A percentile compares a stretch with the other conserved stretches of the same genome.
Conservation (phyloP, 2,329 filamentous ascomycete species). For the Pyrenochaeta sp. region DNA sequence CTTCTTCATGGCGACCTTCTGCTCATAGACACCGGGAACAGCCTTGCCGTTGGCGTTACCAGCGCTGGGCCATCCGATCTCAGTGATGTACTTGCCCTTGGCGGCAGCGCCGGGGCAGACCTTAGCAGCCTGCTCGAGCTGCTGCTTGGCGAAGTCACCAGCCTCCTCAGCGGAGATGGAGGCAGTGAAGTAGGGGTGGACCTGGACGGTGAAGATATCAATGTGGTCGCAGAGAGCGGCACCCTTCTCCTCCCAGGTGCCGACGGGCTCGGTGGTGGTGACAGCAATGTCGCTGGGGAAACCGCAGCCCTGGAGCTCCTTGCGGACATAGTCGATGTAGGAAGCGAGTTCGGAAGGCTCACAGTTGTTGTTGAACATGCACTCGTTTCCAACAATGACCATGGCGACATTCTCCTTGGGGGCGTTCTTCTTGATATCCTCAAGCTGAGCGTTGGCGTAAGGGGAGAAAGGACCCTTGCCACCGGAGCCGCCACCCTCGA, state of each 20-base stretch:
- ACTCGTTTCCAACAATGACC: slow-evolving; percentile 90
- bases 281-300: slow-evolving; percentile 71
- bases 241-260: slow-evolving; percentile 73
- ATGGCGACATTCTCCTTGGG: slow-evolving; percentile 76
- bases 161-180: slow-evolving; percentile 68
- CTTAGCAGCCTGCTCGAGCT: slow-evolving; percentile 74
- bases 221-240: slow-evolving; percentile 72
- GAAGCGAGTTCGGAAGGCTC: slow-evolving; percentile 67
- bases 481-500: slow-evolving; percentile 65
- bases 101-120: slow-evolving; percentile 67
- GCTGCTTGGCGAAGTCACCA: slow-evolving; percentile 75
- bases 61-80: slow-evolving; percentile 85
- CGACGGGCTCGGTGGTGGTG: slow-evolving; percentile 87
- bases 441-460: slow-evolving; percentile 75
- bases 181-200: slow-evolving; percentile 94
- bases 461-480: slow-evolving; percentile 52
- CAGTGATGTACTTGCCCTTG: slow-evolving; percentile 79
- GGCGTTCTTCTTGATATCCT: slow-evolving; percentile 74
- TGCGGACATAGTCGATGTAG: slow-evolving; percentile 74
- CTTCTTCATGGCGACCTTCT: slow-evolving; percentile 73
- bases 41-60: slow-evolving; percentile 76
- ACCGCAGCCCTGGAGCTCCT: slow-evolving; percentile 66
- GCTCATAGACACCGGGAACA: slow-evolving; percentile 70
- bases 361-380: slow-evolving; percentile 77
- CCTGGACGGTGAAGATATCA: slow-evolving; percentile 83